phyloP scores from a whole-genome alignment of 768 basidiomycete genomes.

The Podaxis sp. region DNA sequence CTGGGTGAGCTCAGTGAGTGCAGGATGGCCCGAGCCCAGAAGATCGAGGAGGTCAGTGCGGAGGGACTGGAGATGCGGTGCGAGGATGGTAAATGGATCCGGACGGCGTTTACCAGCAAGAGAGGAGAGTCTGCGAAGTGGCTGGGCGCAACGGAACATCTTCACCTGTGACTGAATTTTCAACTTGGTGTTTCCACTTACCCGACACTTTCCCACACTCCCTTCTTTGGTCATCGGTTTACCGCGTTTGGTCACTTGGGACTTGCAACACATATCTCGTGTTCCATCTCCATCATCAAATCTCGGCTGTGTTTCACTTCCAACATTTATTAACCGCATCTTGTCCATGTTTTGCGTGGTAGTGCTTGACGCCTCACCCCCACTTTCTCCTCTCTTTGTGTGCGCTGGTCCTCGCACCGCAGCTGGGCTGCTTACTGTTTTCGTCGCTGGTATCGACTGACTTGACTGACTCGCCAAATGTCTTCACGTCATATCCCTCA shows the following conservation, averaged over 20 bases:
- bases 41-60: conserved; percentile 69
- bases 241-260: not conserved
- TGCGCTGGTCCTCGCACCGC: conserved; percentile 11
- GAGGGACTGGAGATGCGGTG: conserved; percentile 65
- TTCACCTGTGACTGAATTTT: not conserved
- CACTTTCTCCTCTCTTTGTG: not conserved
- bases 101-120: conserved; percentile 22
- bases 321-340: not conserved
- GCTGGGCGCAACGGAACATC: conserved; percentile 10
- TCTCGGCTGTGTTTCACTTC: not conserved
- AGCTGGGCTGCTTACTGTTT: conserved; percentile 6
- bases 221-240: conserved; percentile 5
- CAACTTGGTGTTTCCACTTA: not conserved
- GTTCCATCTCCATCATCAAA: conserved; percentile 1
- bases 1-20: conserved; percentile 79
- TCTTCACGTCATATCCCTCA: conserved; percentile 4
- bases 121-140: conserved; percentile 1
- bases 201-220: not conserved
- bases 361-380: conserved; percentile 7
- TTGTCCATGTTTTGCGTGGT: not conserved
- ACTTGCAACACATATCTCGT: conserved; percentile 1
- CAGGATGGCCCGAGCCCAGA: conserved; percentile 81
- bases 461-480: not conserved
- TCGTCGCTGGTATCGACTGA: conserved; percentile 13
- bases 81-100: conserved; percentile 71